phyloP scores from a whole-genome alignment of 306 rosid species.

The Castanea sativa region DNA sequence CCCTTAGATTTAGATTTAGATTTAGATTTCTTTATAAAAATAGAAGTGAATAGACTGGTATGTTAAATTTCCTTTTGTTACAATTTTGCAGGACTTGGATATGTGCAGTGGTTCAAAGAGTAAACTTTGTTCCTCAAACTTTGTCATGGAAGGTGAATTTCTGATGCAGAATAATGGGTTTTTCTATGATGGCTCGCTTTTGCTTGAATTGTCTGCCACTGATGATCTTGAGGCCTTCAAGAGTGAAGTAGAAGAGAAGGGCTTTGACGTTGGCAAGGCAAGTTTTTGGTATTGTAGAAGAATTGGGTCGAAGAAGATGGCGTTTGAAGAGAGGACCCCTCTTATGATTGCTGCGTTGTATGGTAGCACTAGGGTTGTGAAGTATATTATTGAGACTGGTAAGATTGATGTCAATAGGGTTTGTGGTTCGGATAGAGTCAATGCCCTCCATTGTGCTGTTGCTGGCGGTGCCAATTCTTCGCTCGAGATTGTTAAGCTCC shows the following conservation, averaged over 20 bases:
- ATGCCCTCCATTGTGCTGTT: slow-evolving; percentile 92
- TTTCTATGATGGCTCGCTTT: slow-evolving; percentile 33
- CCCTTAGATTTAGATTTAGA: not conserved
- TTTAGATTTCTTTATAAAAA: not conserved
- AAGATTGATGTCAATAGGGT: slow-evolving; percentile 69
- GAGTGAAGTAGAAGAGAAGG: slow-evolving; percentile 66
- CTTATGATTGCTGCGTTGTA: slow-evolving; percentile 91
- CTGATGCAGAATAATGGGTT: slow-evolving; percentile 47
- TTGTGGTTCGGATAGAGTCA: slow-evolving; percentile 75
- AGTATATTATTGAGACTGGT: slow-evolving; percentile 54
- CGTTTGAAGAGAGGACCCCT: slow-evolving; percentile 79
- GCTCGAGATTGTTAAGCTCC: slow-evolving; percentile 64
- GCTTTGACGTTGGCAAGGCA: slow-evolving; percentile 54
- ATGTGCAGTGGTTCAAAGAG: slow-evolving; percentile 73
- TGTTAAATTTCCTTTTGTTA: slow-evolving; percentile 25
- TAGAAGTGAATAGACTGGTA: not conserved
- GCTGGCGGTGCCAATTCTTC: slow-evolving; percentile 76
- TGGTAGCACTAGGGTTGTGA: slow-evolving; percentile 70
- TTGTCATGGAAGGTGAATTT: slow-evolving; percentile 57
- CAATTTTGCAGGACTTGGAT: slow-evolving; percentile 56
- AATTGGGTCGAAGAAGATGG: slow-evolving; percentile 92
- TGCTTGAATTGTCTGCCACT: slow-evolving; percentile 83
- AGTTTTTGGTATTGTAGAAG: slow-evolving; percentile 92
- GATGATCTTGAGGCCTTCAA: slow-evolving; percentile 73
- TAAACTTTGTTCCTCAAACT: slow-evolving; percentile 42